phyloP scores from a whole-genome alignment of 805 yeast species.

The Torulaspora gathmanii region DNA sequence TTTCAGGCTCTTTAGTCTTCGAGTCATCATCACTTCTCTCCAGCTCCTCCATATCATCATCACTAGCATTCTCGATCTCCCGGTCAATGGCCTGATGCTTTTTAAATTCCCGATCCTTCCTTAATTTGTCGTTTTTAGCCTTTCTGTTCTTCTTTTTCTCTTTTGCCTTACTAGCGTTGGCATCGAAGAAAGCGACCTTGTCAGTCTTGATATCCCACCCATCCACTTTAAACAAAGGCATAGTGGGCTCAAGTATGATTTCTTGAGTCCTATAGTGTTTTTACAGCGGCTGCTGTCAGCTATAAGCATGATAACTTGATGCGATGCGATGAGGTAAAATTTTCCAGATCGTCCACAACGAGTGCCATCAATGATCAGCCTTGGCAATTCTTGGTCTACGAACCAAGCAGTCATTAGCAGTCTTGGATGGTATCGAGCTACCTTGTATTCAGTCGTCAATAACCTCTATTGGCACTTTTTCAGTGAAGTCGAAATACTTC shows the following conservation, averaged over 20 bases:
- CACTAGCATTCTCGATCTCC: background rate
- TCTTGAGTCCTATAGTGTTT: background rate
- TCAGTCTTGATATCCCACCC: constrained; percentile 70
- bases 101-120: constrained; percentile 10
- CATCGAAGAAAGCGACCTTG: constrained; percentile 47
- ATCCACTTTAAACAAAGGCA: constrained; percentile 73
- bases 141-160: constrained; percentile 25
- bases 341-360: constrained; percentile 4
- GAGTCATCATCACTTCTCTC: background rate
- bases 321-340: constrained; percentile 12
- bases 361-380: background rate
- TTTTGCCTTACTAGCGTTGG: constrained; percentile 28
- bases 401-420: background rate
- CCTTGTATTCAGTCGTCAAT: background rate
- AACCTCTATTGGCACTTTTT: no score
- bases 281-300: background rate
- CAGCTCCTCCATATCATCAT: constrained; percentile 1
- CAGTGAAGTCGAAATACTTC: constrained; percentile 5
- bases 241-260: constrained; percentile 19
- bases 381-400: no score
- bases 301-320: constrained; percentile 2
- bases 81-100: constrained; percentile 11
- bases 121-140: constrained; percentile 20
- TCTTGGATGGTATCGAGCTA: background rate
- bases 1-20: background rate